Conservation (phyloP, 345 rosid genomes). For the Fremontodendron californicum region DNA sequence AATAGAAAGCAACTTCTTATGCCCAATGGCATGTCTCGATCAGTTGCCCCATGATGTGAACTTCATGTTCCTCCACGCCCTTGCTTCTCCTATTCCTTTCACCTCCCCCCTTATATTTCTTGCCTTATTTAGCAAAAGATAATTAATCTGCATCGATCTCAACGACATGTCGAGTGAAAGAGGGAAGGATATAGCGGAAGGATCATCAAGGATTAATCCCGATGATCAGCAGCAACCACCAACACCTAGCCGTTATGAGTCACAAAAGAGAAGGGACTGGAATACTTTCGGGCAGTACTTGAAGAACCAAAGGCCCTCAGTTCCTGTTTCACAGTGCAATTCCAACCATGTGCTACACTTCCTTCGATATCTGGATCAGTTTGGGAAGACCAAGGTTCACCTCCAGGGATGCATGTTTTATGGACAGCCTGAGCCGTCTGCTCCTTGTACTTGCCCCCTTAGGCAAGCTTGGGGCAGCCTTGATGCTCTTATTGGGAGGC, state of each 20-base stretch:
- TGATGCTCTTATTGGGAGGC: constrained; percentile 86
- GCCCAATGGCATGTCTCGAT: constrained; percentile 44
- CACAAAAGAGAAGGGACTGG: constrained; percentile 65
- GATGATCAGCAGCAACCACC: constrained; percentile 21
- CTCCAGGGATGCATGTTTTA: constrained; percentile 69
- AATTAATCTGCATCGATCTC: constrained; percentile 8
- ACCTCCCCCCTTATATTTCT: constrained; percentile 17
- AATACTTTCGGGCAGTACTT: constrained; percentile 59
- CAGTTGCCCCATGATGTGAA: constrained; percentile 37
- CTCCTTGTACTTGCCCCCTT: constrained; percentile 81
- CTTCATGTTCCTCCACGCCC: constrained; percentile 27
- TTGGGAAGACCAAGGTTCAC: constrained; percentile 65
- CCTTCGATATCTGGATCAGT: constrained; percentile 57
- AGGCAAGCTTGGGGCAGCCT: constrained; percentile 94
- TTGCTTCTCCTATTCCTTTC: constrained; percentile 30
- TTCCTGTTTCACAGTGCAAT: constrained; percentile 48
- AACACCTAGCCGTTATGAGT: constrained; percentile 57
- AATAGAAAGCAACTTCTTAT: constrained; percentile 27
- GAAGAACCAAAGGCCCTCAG: constrained; percentile 56
- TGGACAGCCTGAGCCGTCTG: constrained; percentile 92
- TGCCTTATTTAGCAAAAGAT: constrained; percentile 23
- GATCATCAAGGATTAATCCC: constrained; percentile 20
- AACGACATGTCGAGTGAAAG: constrained; percentile 39
- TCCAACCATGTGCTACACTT: constrained; percentile 53
- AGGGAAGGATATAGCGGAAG: constrained; percentile 39